Percentiles rank a stretch among this genome's conserved stretches.
phyloP scores from a whole-genome alignment of 805 yeast species.

The Zygotorulaspora danielsina region DNA sequence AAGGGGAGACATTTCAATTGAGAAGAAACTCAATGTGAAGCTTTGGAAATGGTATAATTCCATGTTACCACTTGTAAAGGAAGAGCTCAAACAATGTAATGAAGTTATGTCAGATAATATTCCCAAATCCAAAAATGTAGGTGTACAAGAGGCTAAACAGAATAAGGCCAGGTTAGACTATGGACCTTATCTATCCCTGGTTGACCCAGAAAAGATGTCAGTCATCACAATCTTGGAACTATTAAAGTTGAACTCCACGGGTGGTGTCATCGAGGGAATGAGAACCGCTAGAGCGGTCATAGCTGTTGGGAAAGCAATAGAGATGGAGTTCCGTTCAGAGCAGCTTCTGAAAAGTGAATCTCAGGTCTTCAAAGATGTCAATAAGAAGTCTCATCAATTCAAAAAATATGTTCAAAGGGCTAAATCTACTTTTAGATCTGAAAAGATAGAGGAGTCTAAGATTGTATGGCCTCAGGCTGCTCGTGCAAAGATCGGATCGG shows the following conservation, averaged over 20 bases:
- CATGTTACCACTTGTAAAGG: conserved; percentile 63
- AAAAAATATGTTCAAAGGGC: conserved; percentile 40
- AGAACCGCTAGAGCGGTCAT: conserved; percentile 77
- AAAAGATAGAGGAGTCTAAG: conserved; percentile 36
- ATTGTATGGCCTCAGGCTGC: conserved; percentile 53
- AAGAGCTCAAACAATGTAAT: conserved; percentile 58
- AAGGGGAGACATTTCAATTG: conserved; percentile 53
- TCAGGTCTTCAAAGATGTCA: conserved; percentile 50
- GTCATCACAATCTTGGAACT: conserved; percentile 82
- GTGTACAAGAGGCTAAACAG: conserved; percentile 20
- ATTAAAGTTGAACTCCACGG: conserved; percentile 66
- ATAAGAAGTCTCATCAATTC: conserved; percentile 44
- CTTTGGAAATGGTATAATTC: conserved; percentile 81
- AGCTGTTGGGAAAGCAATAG: conserved; percentile 78
- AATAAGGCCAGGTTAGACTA: conserved; percentile 47
- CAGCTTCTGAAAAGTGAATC: conserved; percentile 54
- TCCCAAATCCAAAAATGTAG: neutral
- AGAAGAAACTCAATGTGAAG: conserved; percentile 62
- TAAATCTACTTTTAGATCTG: conserved; percentile 37
- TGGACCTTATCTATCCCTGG: conserved; percentile 72
- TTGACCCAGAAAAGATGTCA: conserved; percentile 74
- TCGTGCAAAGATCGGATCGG: conserved; percentile 75
- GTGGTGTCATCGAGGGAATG: conserved; percentile 76
- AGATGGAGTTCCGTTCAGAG: conserved; percentile 76
- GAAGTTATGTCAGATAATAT: conserved; percentile 34